Base-by-base conservation (phyloP, 768 basidiomycete genomes). In the Psilocybe sp. region DNA sequence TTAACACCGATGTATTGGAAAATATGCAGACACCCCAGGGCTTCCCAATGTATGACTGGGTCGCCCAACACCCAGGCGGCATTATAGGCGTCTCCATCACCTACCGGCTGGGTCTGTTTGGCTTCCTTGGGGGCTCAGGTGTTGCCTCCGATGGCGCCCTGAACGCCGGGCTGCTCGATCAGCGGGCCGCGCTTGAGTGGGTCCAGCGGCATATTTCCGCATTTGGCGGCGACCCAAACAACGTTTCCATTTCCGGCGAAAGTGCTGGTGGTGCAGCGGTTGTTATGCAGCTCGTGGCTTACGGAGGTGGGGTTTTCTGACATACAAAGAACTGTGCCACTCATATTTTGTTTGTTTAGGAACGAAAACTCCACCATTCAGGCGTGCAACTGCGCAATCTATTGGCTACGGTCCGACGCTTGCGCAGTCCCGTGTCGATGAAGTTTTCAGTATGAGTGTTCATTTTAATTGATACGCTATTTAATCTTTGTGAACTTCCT, bases 141-240 rank as follows among this genome's bases (percentile, higher is more conserved):
- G 54, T 62, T 50, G 44, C 59, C n/a, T 61, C 62, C n/a, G 64
- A 76, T 44, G 32, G 57, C 40, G 35, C 18, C 33, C 63, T 75
- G 7, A 78, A 77, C 53, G 65, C 78, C 28, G 77, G 71, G 1
- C 63, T 79, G 13, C 64, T 64, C n/a, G 78, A 80, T 51, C 69
- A 75, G 54, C 57, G 69, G 28, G 52, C 65, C 16, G 78, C 74
- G 0, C 58, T 79, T 4, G 54, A 68, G 48, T 80, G 77, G 84
- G 71, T 86, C 0, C 79, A 84, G 50, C 61, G 71, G 18, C 77
- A 87, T 54, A 82, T 85, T 41, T 65, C 59, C 18, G 61, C 64
- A 0, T 87, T 86, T 53, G 84, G 85, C 4, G 84, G 82, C 14
- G 78, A 77, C 48, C 67, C 67, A 35, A 19, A 44, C 28, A 60